A percentile compares a stretch with the other conserved stretches of the same genome.
Evolutionary conservation across 345 rosid species (phyloP).

Genomic region (Lepidium africanum): DNA sequence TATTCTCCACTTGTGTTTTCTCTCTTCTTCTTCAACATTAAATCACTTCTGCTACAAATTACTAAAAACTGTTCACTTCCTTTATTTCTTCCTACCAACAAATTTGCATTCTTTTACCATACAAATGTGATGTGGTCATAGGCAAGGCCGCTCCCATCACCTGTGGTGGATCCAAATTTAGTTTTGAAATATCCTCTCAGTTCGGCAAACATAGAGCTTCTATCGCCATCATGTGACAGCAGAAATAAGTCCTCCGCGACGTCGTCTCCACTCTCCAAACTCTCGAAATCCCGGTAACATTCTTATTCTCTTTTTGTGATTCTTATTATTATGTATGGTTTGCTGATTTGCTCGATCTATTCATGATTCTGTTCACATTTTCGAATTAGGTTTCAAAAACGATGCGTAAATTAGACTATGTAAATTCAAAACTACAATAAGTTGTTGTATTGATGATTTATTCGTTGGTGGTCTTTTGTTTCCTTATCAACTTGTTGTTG

Average conservation of each 20-base stretch:
- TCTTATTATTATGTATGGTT: neutral
- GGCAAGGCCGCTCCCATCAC: slow-evolving; percentile 63
- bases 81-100: too few relatives aligned
- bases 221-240: slow-evolving; percentile 74
- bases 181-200: slow-evolving; percentile 67
- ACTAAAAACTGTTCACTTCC: too few relatives aligned
- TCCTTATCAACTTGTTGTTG: slow-evolving; percentile 91
- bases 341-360: neutral
- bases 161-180: slow-evolving; percentile 81
- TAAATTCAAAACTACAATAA: too few relatives aligned
- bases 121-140: slow-evolving; percentile 41
- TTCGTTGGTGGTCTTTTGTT: slow-evolving; percentile 81
- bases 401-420: too few relatives aligned
- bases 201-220: slow-evolving; percentile 68
- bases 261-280: slow-evolving; percentile 53
- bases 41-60: too few relatives aligned
- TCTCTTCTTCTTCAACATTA: too few relatives aligned
- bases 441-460: too few relatives aligned
- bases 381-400: too few relatives aligned
- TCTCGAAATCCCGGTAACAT: slow-evolving; percentile 46
- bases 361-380: neutral
- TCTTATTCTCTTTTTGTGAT: neutral
- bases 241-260: slow-evolving; percentile 45
- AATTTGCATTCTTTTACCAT: slow-evolving; percentile 20
- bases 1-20: too few relatives aligned